phyloP scores from a whole-genome alignment of 176 grass and related monocot species.

The Secale cereale region DNA sequence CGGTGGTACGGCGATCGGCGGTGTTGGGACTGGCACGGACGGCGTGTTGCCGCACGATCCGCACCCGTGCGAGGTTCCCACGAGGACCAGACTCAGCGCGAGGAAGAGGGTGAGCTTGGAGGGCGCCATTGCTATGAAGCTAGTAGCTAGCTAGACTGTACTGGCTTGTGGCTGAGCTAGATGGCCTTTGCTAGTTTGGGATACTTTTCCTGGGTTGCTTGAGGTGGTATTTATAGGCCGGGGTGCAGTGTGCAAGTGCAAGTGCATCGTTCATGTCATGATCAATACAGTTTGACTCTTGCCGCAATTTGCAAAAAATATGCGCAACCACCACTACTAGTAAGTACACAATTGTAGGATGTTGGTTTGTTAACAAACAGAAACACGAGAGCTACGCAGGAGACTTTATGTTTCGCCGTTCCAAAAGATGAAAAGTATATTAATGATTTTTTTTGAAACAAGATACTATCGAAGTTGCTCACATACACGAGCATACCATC shows the following conservation, averaged over 20 bases:
- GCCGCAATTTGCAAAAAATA: too few species aligned
- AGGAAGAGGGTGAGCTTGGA: slow-evolving; percentile 23
- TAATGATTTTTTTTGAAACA: too few species aligned
- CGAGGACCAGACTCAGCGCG: slow-evolving; percentile 16
- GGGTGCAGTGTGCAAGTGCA: not conserved
- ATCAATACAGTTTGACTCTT: too few species aligned
- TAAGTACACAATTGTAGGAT: too few species aligned
- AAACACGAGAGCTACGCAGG: not conserved
- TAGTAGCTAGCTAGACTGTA: not conserved
- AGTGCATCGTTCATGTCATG: too few species aligned
- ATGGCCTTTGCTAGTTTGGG: not conserved
- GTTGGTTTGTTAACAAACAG: not conserved
- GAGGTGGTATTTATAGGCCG: slow-evolving; percentile 19
- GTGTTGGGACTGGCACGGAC: too few species aligned
- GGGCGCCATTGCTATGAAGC: slow-evolving; percentile 24
- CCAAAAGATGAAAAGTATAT: too few species aligned
- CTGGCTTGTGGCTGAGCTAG: not conserved
- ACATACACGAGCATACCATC: too few species aligned
- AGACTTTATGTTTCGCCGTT: too few species aligned
- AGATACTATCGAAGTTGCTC: too few species aligned
- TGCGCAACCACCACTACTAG: too few species aligned
- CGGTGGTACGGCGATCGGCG: too few species aligned
- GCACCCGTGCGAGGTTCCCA: slow-evolving; percentile 28
- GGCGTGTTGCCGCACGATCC: not conserved
- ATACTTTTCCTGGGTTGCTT: not conserved